phyloP scores from a whole-genome alignment of 2,329 filamentous ascomycete genomes.

The Colletotrichum lindemuthianum region DNA sequence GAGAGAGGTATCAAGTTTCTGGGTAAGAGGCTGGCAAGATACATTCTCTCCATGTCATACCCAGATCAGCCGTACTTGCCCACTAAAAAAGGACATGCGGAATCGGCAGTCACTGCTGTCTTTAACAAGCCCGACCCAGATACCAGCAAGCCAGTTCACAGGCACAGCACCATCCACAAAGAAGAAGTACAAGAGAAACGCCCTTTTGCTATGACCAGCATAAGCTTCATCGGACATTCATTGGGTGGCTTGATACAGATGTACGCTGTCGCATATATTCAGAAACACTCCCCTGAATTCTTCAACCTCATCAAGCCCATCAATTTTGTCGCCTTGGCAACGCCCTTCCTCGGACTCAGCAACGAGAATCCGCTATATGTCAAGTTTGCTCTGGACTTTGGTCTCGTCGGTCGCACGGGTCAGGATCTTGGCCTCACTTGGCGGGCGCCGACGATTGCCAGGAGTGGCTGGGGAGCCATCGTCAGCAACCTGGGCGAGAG shows the following conservation, averaged over 20 bases:
- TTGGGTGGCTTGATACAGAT: slow-evolving; percentile 90
- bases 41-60: slow-evolving; percentile 88
- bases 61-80: slow-evolving; percentile 92
- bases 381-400: slow-evolving; percentile 96
- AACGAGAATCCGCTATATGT: slow-evolving; percentile 98
- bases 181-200: slow-evolving; percentile 51
- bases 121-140: slow-evolving; percentile 54
- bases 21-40: slow-evolving; percentile 92
- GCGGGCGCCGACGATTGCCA: slow-evolving; percentile 86
- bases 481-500: slow-evolving; percentile 83
- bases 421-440: slow-evolving; percentile 95
- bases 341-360: slow-evolving; percentile 89
- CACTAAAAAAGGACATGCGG: slow-evolving; percentile 59
- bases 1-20: slow-evolving; percentile 97
- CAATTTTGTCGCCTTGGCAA: slow-evolving; percentile 90
- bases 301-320: slow-evolving; percentile 87
- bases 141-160: slow-evolving; percentile 58
- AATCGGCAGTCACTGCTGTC: slow-evolving; percentile 43
- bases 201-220: slow-evolving; percentile 88
- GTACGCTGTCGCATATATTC: slow-evolving; percentile 95
- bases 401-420: slow-evolving; percentile 93
- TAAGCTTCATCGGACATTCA: slow-evolving; percentile 94
- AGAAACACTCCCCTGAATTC: slow-evolving; percentile 93
- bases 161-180: slow-evolving; percentile 69
- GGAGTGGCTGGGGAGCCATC: slow-evolving; percentile 88